phyloP scores from a whole-genome alignment of 1,284 basidiomycete species.

The Marasmius fiardii region DNA sequence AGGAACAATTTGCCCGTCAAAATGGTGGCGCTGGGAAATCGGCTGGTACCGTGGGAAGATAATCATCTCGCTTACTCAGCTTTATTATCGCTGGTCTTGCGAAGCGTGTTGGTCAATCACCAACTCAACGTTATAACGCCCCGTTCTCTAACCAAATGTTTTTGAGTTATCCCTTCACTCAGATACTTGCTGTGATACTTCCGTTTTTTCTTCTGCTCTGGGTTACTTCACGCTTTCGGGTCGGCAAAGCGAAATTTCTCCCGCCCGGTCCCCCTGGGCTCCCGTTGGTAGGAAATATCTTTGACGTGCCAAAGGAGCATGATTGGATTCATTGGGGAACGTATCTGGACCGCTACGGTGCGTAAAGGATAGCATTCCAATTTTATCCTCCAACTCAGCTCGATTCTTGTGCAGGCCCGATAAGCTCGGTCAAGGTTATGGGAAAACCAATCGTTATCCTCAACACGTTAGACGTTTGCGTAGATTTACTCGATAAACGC shows the following conservation, averaged over 20 bases:
- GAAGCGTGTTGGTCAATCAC: no score
- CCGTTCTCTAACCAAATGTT: no score
- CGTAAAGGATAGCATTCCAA: neutral
- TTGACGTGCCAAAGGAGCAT: slow-evolving; percentile 17
- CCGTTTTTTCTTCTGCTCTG: neutral
- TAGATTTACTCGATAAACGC: slow-evolving; percentile 26
- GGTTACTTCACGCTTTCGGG: neutral
- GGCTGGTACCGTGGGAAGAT: no score
- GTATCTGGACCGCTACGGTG: slow-evolving; percentile 19
- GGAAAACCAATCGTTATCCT: slow-evolving; percentile 24
- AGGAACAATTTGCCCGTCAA: no score
- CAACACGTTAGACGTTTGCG: slow-evolving; percentile 22
- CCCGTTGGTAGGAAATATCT: slow-evolving; percentile 20
- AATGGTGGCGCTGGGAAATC: no score
- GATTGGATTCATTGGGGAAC: slow-evolving; percentile 19
- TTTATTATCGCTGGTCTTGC: no score
- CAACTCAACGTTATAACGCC: no score
- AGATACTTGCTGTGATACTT: neutral
- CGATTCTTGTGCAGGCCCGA: slow-evolving; percentile 20
- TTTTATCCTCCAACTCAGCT: neutral
- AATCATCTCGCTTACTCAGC: no score
- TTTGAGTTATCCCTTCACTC: neutral
- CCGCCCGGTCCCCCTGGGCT: slow-evolving; percentile 17
- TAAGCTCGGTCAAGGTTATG: slow-evolving; percentile 22
- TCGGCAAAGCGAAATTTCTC: neutral